Evolutionary conservation across 371 early-diverging fungal species (phyloP).

Genomic region (Mycotypha africana): DNA sequence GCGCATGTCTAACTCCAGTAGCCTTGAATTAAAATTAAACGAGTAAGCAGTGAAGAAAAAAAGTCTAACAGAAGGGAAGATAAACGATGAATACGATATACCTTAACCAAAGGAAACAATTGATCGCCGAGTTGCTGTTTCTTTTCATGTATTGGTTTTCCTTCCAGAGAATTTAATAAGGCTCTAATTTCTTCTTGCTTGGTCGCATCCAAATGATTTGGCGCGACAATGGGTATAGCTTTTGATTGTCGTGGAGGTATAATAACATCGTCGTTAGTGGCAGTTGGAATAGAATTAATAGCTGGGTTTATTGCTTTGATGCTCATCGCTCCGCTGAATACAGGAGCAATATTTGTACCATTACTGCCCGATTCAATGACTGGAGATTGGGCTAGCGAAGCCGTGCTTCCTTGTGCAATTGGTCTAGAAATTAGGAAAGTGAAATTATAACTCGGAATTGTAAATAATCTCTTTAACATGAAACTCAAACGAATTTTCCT

Average conservation of each 20-base stretch:
- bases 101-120: slow-evolving; percentile 45
- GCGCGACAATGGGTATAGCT: slow-evolving; percentile 39
- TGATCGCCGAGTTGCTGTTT: slow-evolving; percentile 42
- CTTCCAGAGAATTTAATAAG: slow-evolving; percentile 27
- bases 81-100: slow-evolving; percentile 3
- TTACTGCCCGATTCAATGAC: no score
- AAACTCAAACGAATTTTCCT: no score
- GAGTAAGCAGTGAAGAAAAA: no score
- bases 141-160: slow-evolving; percentile 25
- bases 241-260: slow-evolving; percentile 20
- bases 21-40: slow-evolving; percentile 12
- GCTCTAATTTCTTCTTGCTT: slow-evolving; percentile 14
- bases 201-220: slow-evolving; percentile 4
- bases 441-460: no score
- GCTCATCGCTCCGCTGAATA: no score
- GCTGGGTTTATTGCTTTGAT: no score
- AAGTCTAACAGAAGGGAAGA: no score
- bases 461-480: no score
- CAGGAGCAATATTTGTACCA: no score
- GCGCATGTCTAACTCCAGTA: slow-evolving; percentile 31
- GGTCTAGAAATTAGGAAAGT: no score
- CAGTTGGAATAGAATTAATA: slow-evolving; percentile 4
- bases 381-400: no score
- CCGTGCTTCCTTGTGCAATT: no score
- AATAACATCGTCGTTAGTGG: slow-evolving; percentile 3